These are phyloP conservation scores for Leccinum subtestaceum DNA, from an alignment of 768 basidiomycete genomes.

Conservation along the genomic window DNA sequence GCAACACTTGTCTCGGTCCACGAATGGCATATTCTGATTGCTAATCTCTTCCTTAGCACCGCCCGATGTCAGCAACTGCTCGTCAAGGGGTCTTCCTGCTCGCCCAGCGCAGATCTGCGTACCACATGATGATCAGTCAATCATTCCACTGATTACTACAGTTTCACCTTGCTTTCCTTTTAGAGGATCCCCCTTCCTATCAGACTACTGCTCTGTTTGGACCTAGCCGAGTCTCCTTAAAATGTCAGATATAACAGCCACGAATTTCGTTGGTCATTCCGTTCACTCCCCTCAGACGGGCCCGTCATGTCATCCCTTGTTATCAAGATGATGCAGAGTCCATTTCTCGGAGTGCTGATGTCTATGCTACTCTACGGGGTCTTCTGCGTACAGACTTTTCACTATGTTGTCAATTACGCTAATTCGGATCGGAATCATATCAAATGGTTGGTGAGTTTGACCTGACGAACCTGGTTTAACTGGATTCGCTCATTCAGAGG, in stretches of 20 bases:
- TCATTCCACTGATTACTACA: not conserved
- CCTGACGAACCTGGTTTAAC: too few species aligned
- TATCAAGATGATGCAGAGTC: slow-evolving; percentile 12
- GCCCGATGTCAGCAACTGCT: not conserved
- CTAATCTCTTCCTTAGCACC: not conserved
- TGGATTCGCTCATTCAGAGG: not conserved
- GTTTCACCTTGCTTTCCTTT: not conserved
- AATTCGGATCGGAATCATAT: slow-evolving; percentile 6
- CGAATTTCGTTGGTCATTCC: not conserved
- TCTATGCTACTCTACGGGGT: slow-evolving; percentile 13
- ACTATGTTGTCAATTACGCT: slow-evolving; percentile 7
- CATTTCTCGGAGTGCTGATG: slow-evolving; percentile 10
- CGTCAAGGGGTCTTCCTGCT: not conserved
- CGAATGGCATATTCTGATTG: not conserved
- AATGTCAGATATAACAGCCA: not conserved
- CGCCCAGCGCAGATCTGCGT: not conserved
- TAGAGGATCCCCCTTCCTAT: not conserved
- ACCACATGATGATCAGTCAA: not conserved
- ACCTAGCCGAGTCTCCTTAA: too few species aligned
- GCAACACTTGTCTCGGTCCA: not conserved
- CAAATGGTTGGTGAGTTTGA: slow-evolving; percentile 16
- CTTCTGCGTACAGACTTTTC: slow-evolving; percentile 18
- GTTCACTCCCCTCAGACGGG: not conserved
- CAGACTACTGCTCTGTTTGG: not conserved
- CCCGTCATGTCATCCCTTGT: slow-evolving; percentile 5